phyloP scores from a whole-genome alignment of 257 asterid species.

The Jacaranda mimosifolia region DNA sequence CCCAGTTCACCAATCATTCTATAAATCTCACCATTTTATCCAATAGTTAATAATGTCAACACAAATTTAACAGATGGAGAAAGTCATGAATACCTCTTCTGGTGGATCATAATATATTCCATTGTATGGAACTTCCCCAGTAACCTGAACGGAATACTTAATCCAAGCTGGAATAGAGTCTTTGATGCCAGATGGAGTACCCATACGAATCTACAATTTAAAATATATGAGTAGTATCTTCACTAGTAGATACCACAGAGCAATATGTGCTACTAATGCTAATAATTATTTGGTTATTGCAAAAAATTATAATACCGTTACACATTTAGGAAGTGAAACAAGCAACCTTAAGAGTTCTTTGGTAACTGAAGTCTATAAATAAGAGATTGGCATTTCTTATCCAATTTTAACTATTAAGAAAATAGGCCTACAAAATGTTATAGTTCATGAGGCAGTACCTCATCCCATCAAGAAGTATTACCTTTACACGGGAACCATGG shows the following conservation, averaged over 20 bases:
- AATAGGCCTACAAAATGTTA: constrained; percentile 8
- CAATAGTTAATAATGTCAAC: constrained; percentile 20
- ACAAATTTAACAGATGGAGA: constrained; percentile 13
- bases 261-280: constrained; percentile 8
- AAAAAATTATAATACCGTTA: constrained; percentile 1
- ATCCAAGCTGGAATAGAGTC: constrained; percentile 99
- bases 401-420: constrained; percentile 17
- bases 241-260: constrained; percentile 20
- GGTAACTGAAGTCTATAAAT: constrained; percentile 20
- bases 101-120: constrained; percentile 99
- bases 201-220: constrained; percentile 89
- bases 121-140: constrained; percentile 93
- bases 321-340: constrained; percentile 21
- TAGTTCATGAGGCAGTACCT: constrained; percentile 14
- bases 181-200: constrained; percentile 91
- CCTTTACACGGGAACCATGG: constrained; percentile 98
- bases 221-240: constrained; percentile 32
- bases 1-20: constrained; percentile 31
- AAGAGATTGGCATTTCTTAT: not conserved
- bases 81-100: constrained; percentile 67
- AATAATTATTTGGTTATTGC: constrained; percentile 27
- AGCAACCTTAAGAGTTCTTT: constrained; percentile 26
- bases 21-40: constrained; percentile 15
- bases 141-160: constrained; percentile 92
- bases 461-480: constrained; percentile 40